phyloP scores from a whole-genome alignment of 352 stramenopile species.

The Phytophthora pisi region DNA sequence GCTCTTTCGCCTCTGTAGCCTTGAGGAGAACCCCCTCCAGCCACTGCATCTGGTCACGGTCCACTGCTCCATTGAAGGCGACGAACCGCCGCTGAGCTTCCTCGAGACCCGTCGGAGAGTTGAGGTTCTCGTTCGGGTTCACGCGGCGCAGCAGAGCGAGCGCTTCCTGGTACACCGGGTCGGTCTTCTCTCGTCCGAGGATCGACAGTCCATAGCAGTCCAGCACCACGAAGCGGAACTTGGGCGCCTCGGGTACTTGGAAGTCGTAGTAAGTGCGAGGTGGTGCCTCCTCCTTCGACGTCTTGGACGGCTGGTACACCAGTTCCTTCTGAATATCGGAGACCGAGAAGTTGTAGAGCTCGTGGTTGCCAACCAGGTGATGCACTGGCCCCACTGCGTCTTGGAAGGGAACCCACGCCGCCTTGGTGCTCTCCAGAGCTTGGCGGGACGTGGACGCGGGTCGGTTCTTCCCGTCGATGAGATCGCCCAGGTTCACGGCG shows the following conservation, averaged over 20 bases:
- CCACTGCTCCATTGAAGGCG: constrained; percentile 78
- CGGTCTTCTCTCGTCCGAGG: constrained; percentile 50
- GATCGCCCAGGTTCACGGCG: constrained; percentile 79
- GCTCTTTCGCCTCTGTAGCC: constrained; percentile 35
- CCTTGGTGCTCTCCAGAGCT: constrained; percentile 49
- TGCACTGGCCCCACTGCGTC: constrained; percentile 58
- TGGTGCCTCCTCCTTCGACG: constrained; percentile 11
- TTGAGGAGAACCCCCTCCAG: constrained; percentile 42
- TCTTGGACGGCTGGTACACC: constrained; percentile 33
- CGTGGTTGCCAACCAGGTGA: constrained; percentile 86
- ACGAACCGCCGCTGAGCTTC: constrained; percentile 63
- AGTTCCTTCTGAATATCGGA: constrained; percentile 52
- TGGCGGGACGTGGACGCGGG: constrained; percentile 44
- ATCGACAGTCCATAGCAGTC: constrained; percentile 75
- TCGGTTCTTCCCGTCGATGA: constrained; percentile 84
- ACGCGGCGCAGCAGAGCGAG: constrained; percentile 38
- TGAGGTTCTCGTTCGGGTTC: constrained; percentile 81
- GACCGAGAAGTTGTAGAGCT: constrained; percentile 82
- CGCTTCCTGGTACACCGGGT: constrained; percentile 56
- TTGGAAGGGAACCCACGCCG: constrained; percentile 53
- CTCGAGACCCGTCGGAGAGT: constrained; percentile 64
- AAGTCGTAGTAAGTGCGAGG: constrained; percentile 74
- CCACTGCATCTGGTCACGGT: constrained; percentile 66
- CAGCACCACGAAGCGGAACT: constrained; percentile 70
- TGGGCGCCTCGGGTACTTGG: constrained; percentile 36